Conservation (phyloP, 164 flowering plant species). For the Stephania japonica region DNA sequence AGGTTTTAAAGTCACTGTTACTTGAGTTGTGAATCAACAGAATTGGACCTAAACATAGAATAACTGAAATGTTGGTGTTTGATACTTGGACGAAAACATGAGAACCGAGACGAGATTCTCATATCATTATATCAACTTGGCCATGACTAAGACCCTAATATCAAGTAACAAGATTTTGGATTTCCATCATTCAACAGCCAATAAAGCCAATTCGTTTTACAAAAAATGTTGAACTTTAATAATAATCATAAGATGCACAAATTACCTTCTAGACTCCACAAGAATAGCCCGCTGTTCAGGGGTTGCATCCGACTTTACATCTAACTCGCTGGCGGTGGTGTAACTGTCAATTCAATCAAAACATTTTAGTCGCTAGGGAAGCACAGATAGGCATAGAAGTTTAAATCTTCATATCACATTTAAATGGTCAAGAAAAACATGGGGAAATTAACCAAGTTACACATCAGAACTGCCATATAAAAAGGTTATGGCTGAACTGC, state of each 20-base stretch:
- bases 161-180: too few relatives aligned
- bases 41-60: neutral
- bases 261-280: constrained; percentile 35
- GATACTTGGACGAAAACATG: neutral
- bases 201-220: neutral
- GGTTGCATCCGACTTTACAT: constrained; percentile 24
- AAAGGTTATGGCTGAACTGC: neutral
- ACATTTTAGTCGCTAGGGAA: neutral
- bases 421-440: neutral
- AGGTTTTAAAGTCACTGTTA: too few relatives aligned
- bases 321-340: constrained; percentile 24
- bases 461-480: neutral
- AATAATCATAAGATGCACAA: neutral
- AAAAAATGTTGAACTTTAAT: neutral
- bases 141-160: neutral
- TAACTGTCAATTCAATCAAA: constrained; percentile 22
- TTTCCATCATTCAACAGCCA: neutral
- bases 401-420: neutral
- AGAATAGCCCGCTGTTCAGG: constrained; percentile 33
- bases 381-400: neutral
- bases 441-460: neutral
- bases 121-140: neutral
- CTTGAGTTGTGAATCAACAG: neutral
- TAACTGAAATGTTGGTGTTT: neutral
- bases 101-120: neutral